These are phyloP conservation scores for Hypoxylon sp. DNA, from an alignment of 2,329 filamentous ascomycete genomes.

Conservation along the genomic window DNA sequence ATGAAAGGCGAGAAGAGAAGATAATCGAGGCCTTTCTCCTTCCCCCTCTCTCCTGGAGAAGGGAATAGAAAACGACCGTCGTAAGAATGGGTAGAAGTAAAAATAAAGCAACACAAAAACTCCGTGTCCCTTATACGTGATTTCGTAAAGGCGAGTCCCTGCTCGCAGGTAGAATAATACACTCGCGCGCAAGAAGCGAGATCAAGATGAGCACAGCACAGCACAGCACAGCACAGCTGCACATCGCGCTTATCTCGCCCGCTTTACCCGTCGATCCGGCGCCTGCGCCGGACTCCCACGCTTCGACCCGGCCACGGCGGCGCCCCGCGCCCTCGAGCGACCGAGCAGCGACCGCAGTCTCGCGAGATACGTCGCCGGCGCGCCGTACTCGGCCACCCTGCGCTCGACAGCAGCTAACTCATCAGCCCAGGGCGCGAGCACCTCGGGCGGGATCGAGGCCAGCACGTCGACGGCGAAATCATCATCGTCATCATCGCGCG, in stretches of 20 bases:
- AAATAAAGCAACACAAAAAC: not conserved
- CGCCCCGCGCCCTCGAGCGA: conserved; percentile 40
- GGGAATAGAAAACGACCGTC: not conserved
- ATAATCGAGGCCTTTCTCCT: not conserved
- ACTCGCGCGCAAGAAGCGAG: no score
- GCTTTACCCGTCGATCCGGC: conserved; percentile 42
- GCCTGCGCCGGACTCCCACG: conserved; percentile 41
- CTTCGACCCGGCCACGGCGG: conserved; percentile 39
- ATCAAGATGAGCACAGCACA: not conserved
- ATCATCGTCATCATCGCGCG: conserved; percentile 48
- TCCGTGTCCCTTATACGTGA: conserved; percentile 1
- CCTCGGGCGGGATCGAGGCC: conserved; percentile 37
- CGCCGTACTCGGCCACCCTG: conserved; percentile 42
- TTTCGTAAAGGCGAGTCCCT: conserved; percentile 6
- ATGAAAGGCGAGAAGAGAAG: conserved; percentile 38
- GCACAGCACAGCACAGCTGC: no score
- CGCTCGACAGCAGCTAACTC: conserved; percentile 53
- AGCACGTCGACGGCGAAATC: conserved; percentile 61
- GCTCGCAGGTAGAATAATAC: conserved; percentile 1
- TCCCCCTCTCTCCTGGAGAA: not conserved
- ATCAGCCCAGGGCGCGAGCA: conserved; percentile 39
- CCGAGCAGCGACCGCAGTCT: conserved; percentile 49
- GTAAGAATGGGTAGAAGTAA: not conserved
- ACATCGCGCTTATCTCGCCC: conserved; percentile 46
- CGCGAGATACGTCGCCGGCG: conserved; percentile 47